phyloP scores from a whole-genome alignment of 768 basidiomycete genomes.

The Macrolepiota dolichaula region DNA sequence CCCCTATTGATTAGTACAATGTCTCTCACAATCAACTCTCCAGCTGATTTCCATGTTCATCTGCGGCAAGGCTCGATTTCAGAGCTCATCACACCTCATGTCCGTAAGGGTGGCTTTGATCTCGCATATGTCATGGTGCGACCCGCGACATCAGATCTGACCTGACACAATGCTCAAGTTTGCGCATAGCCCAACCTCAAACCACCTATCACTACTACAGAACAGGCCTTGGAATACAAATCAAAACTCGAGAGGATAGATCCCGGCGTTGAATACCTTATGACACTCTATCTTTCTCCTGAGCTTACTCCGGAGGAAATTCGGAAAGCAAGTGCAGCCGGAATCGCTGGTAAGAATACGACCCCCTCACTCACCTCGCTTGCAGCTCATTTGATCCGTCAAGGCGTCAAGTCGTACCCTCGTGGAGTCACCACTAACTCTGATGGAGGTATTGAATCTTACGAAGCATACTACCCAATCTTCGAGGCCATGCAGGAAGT shows the following conservation, averaged over 20 bases:
- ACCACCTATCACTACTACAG: constrained; percentile 83
- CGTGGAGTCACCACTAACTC: constrained; percentile 97
- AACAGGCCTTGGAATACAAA: constrained; percentile 79
- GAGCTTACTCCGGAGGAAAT: constrained; percentile 90
- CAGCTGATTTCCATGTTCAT: constrained; percentile 96
- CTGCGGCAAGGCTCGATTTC: constrained; percentile 85
- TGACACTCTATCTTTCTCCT: constrained; percentile 95
- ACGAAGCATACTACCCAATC: constrained; percentile 88
- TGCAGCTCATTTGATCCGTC: not conserved
- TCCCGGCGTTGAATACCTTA: constrained; percentile 79
- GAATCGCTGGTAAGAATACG: constrained; percentile 55
- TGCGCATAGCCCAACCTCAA: constrained; percentile 79
- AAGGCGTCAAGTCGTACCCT: constrained; percentile 94
- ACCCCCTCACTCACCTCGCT: no score
- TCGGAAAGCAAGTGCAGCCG: constrained; percentile 79
- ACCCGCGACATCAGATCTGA: constrained; percentile 1
- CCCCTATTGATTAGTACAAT: constrained; percentile 17
- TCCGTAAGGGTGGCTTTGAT: constrained; percentile 83
- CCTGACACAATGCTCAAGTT: constrained; percentile 9
- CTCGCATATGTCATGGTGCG: constrained; percentile 96
- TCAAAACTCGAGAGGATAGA: constrained; percentile 71
- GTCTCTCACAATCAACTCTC: constrained; percentile 52
- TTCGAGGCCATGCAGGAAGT: constrained; percentile 93
- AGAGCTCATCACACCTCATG: constrained; percentile 84
- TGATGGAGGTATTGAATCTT: constrained; percentile 93